Conservation (phyloP, 164 flowering plant species). For the Liquidambar formosana region DNA sequence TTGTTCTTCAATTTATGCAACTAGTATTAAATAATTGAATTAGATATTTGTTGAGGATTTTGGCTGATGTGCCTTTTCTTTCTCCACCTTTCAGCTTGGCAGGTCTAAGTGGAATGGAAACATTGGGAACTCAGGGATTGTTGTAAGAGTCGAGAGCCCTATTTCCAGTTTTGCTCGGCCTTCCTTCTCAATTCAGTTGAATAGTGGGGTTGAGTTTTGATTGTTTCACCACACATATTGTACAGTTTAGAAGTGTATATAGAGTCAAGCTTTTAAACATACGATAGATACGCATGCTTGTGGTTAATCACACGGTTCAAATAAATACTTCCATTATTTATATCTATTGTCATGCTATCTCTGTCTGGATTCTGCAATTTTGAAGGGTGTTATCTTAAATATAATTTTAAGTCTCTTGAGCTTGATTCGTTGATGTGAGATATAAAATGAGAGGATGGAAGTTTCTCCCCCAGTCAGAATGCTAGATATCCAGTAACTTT, state of each 20-base stretch:
- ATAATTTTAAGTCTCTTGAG: too few species aligned
- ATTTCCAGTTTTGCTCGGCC: constrained; percentile 58
- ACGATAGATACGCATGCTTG: background rate
- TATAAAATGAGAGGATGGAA: too few species aligned
- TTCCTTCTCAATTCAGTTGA: constrained; percentile 77
- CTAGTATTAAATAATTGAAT: too few species aligned
- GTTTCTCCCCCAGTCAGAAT: too few species aligned
- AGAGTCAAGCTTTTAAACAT: background rate
- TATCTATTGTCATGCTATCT: too few species aligned
- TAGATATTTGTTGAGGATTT: too few species aligned
- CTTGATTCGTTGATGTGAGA: too few species aligned
- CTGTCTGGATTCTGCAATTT: too few species aligned
- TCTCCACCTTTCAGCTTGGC: constrained; percentile 58
- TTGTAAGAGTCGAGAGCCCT: constrained; percentile 74
- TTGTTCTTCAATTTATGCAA: too few species aligned
- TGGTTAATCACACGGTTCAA: constrained; percentile 5
- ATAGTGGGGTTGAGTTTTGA: constrained; percentile 85
- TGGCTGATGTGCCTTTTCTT: background rate
- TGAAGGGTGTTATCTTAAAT: too few species aligned
- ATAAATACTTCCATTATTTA: background rate
- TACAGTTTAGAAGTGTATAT: constrained; percentile 27
- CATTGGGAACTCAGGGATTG: constrained; percentile 82
- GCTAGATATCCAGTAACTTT: too few species aligned
- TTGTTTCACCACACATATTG: background rate
- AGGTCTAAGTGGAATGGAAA: constrained; percentile 97